phyloP scores from a whole-genome alignment of 768 basidiomycete species.

The Trametes coccinea region DNA sequence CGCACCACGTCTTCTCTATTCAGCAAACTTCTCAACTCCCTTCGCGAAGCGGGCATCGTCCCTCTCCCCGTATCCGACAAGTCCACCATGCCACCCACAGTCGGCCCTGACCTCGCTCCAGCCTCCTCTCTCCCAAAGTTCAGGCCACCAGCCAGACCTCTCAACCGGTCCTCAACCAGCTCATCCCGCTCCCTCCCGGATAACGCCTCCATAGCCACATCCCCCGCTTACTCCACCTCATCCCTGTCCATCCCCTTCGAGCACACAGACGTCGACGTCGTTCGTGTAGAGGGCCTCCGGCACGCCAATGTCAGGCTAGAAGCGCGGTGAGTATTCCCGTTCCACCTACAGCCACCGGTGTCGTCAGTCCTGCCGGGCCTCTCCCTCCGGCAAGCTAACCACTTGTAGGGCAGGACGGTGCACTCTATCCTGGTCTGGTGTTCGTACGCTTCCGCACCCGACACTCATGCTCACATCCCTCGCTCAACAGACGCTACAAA shows the following conservation, averaged over 20 bases:
- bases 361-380: constrained; percentile 23
- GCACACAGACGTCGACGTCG: constrained; percentile 42
- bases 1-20: constrained; percentile 16
- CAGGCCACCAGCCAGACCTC: constrained; percentile 3
- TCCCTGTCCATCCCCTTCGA: constrained; percentile 38
- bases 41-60: constrained; percentile 20
- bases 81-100: constrained; percentile 23
- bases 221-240: constrained; percentile 32
- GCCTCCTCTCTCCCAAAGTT: constrained; percentile 11
- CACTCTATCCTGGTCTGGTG: constrained; percentile 35
- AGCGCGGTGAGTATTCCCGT: constrained; percentile 62
- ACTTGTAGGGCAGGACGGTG: constrained; percentile 26
- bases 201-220: constrained; percentile 23
- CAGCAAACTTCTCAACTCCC: constrained; percentile 21
- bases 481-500: constrained; percentile 61
- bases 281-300: constrained; percentile 58
- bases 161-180: constrained; percentile 19
- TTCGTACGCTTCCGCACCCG: constrained; percentile 39
- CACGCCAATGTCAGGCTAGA: constrained; percentile 59
- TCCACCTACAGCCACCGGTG: constrained; percentile 8
- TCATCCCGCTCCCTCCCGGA: constrained; percentile 20
- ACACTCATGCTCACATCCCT: constrained; percentile 24
- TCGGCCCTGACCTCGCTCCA: constrained; percentile 23
- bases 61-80: constrained; percentile 3
- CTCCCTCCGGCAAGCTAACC: constrained; percentile 24